Conservation (phyloP, 106 monocot species). For the Iris macrosiphon region DNA sequence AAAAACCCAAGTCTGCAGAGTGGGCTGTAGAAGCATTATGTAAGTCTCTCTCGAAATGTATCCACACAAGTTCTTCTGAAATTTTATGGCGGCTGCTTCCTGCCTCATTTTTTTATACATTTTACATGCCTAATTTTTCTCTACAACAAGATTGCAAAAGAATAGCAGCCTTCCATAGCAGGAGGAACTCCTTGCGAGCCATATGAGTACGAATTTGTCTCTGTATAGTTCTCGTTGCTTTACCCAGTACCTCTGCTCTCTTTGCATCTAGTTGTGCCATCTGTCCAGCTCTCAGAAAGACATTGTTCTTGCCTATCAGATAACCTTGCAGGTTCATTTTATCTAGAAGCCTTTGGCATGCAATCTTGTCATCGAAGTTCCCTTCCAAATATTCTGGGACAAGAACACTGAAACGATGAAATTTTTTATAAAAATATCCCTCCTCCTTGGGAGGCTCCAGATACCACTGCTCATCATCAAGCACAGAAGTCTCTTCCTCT, state of each 20-base stretch:
- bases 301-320: conserved; percentile 85
- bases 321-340: conserved; percentile 71
- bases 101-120: conserved; percentile 58
- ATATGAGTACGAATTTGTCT: conserved; percentile 76
- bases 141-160: conserved; percentile 63
- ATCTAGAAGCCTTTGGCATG: conserved; percentile 69
- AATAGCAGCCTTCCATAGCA: conserved; percentile 50
- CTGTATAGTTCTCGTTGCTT: conserved; percentile 74
- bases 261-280: conserved; percentile 93
- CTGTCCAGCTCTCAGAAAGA: conserved; percentile 92
- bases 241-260: conserved; percentile 72
- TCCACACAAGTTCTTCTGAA: conserved; percentile 62
- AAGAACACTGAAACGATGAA: conserved; percentile 77
- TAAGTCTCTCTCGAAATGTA: conserved; percentile 54
- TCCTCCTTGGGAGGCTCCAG: too few species aligned
- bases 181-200: conserved; percentile 57
- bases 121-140: conserved; percentile 70
- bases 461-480: too few species aligned
- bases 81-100: conserved; percentile 66
- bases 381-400: conserved; percentile 64
- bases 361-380: conserved; percentile 72
- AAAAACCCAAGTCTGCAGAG: too few species aligned
- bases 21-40: conserved; percentile 15
- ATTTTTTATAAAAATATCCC: conserved; percentile 81
- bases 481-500: too few species aligned